Evolutionary conservation across 305 asterid species (phyloP), one percentile per base, ranked within the genome.

Genomic region (Galium porrigens): DNA sequence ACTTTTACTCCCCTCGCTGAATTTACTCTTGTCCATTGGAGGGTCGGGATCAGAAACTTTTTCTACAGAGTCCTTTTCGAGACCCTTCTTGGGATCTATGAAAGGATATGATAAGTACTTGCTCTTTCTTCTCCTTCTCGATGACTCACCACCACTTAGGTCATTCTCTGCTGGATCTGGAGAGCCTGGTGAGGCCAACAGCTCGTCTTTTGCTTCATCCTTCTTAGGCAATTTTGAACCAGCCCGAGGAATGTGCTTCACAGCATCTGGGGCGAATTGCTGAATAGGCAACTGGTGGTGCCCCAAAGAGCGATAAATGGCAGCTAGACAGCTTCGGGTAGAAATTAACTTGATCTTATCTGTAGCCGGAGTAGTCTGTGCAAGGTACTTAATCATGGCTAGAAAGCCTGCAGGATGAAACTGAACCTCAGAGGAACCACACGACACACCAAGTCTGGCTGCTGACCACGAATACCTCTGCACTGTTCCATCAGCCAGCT

Each of bases 91-190:
- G 34, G 68, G 84, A 69, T 83, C 79, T 6, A 84, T 79, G 11
- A 81, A 87, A 55, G 97, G 96, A 71, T 78, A 84, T 37, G 97
- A 84, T 58, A 90, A 77, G 72, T 81, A 90, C 80, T 82, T 84
- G 86, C 97, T 88, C 82, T 81, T 90, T 77, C 73, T 90, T 77
- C 91, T 77, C 58, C 81, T 86, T 54, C 97, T 79, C 1, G 81
- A 74, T 66, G 25, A 68, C 65, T 61, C 55, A 60, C 61, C 30
- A 63, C 58, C 71, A 54, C 42, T 51, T 30, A 42, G 25, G 48
- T 17, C 68, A 51, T 14, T 66, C 44, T 63, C 70, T 71, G 64
- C 66, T 74, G 72, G 61, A 65, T 64, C 58, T 48, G 14, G 72
- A 60, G 76, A 58, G 18, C 29, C 64, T 17, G 32, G 53, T 33